Evolutionary conservation across 176 grass and related monocot genomes (phyloP), one percentile per base, ranked within the genome.

Genomic region (Aegilops umbellulata): DNA sequence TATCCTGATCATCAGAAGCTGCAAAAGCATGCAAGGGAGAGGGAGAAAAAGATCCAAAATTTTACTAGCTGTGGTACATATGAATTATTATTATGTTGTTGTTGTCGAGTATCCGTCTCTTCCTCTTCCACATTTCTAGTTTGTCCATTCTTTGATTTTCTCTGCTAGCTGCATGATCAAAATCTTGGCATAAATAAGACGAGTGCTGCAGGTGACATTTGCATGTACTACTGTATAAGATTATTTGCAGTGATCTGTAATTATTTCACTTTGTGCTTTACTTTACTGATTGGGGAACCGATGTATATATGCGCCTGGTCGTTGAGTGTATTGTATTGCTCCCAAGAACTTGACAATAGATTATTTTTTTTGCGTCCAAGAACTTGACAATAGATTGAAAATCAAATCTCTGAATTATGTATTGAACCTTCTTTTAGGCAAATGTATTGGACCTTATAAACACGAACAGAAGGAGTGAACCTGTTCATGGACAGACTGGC

Each of bases 41-140:
- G 80, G 24, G 41, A 14, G 3, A 17, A 38, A 12, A 47, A 17
- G 53, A 12, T 24, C 41, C 71, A 16, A 76, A 68, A 30, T 68
- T 55, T 81, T 69, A 44, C 76, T 80, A 44, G 58, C 46, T 60
- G 67, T 27, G 82, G 87, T 77, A 82, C 83, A 90, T 89, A 81
- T 25, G 76, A 85, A 27, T 81, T 76, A 20, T 44, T 44, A 46
- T 46, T 3, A 1, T 49, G 46, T 46, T 46, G 13, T 85, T 85
- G 69, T 66, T 89, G 61, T 49, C 11, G 69, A 78, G 31, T 22
- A 69, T 14, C 12, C 7, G 23, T 30, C 34, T 35, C 34, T 35
- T 35, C n/a, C n/a, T n/a, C n/a, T 36, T 7, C 7, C 35, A 0
- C 35, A 0, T 17, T 65, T 19, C 24, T 75, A 19, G 5, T 6